These are phyloP conservation scores for Metarhizium guizhouense DNA, from an alignment of 2,329 filamentous ascomycete genomes.

Conservation along the genomic window DNA sequence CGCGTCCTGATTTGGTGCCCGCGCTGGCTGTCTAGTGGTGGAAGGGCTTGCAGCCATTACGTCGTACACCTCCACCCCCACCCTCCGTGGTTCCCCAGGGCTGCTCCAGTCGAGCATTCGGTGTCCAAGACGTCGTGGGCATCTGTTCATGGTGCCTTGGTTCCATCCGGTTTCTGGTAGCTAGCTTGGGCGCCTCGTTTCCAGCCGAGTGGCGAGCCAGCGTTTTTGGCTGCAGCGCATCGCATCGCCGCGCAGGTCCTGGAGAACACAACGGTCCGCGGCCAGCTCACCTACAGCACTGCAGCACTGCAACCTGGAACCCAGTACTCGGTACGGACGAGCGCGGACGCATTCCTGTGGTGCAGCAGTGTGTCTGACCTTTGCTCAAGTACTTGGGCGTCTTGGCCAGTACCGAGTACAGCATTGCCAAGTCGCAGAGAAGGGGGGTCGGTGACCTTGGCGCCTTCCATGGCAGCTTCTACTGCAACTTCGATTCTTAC, in stretches of 20 bases:
- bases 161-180: not conserved
- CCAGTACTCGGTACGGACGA: not conserved
- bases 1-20: slow-evolving; percentile 4
- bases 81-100: not conserved
- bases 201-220: not conserved
- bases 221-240: not conserved
- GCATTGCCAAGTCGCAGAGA: not conserved
- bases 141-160: not conserved
- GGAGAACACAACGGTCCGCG: not conserved
- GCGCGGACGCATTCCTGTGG: not conserved
- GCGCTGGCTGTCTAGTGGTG: slow-evolving; percentile 2
- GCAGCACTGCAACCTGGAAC: too few species aligned
- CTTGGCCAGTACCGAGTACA: not conserved
- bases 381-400: not conserved
- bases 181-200: not conserved
- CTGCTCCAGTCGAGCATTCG: not conserved
- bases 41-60: slow-evolving; percentile 7
- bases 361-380: not conserved
- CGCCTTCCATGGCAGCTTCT: slow-evolving; percentile 2
- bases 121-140: not conserved
- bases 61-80: slow-evolving; percentile 5
- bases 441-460: not conserved
- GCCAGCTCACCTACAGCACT: not conserved
- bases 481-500: slow-evolving; percentile 3
- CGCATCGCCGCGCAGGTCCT: not conserved